Conservation (phyloP, 2,329 filamentous ascomycete species). For the Alternaria infectoria region DNA sequence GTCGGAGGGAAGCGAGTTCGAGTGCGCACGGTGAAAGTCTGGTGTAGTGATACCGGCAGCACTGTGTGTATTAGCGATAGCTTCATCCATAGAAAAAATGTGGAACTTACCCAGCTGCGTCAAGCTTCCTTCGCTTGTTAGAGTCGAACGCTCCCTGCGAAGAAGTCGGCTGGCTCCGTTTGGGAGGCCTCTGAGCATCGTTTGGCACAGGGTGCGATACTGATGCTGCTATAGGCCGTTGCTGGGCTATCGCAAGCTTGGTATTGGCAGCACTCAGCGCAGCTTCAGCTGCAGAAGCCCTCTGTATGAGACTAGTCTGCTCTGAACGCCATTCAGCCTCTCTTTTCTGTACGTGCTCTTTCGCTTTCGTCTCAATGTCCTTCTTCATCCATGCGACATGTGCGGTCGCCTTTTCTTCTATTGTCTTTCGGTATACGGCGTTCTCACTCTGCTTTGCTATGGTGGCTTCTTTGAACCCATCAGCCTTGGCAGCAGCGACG, state of each 20-base stretch:
- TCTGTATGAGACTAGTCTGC: not conserved
- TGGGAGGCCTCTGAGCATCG: not conserved
- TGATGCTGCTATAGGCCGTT: too few species aligned
- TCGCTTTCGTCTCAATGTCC: not conserved
- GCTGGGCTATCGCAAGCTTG: not conserved
- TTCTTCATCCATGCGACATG: not conserved
- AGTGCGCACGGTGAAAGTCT: not conserved
- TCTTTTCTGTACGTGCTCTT: not conserved
- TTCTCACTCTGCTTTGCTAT: not conserved
- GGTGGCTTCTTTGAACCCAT: not conserved
- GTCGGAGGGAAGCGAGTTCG: not conserved
- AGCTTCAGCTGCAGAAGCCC: not conserved
- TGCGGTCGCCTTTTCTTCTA: not conserved
- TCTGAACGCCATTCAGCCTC: not conserved
- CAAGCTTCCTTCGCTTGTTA: not conserved
- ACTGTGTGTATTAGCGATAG: not conserved
- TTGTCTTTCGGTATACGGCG: not conserved
- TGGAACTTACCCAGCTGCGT: not conserved
- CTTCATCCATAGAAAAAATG: not conserved
- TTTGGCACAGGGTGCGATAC: too few species aligned
- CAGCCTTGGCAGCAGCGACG: not conserved
- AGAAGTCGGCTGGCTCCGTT: not conserved
- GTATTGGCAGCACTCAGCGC: not conserved
- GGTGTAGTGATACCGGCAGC: not conserved
- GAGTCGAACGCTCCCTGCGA: not conserved